Percentiles rank a stretch among this genome's conserved stretches.
Conservation (phyloP, 208 protist genomes). For the Crithidia fasciculata region DNA sequence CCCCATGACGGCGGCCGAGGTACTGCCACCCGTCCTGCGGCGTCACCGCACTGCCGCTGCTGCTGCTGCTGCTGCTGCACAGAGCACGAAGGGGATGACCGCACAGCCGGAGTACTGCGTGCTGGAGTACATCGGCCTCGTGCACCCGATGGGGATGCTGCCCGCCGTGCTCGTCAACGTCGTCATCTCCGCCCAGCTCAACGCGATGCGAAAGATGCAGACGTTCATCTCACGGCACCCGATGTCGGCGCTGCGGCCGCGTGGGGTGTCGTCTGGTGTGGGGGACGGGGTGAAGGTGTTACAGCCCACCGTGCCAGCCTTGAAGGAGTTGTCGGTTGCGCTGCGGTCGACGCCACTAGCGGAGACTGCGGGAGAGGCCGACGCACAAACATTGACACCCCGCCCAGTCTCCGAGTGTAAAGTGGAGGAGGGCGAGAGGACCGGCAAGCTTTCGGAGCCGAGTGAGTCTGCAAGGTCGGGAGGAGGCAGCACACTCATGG, state of each 20-base stretch:
- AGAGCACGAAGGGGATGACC: neutral
- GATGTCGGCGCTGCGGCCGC: constrained; percentile 25
- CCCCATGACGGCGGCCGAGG: constrained; percentile 10
- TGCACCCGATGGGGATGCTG: constrained; percentile 81
- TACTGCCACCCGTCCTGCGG: constrained; percentile 22
- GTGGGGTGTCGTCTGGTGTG: neutral
- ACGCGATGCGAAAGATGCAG: constrained; percentile 51
- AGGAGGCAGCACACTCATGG: too few relatives aligned
- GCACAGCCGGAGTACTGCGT: constrained; percentile 39
- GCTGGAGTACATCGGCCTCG: constrained; percentile 72
- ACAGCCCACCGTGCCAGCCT: constrained; percentile 16
- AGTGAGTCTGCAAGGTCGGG: too few relatives aligned
- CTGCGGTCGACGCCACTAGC: constrained; percentile 5
- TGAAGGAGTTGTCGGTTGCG: constrained; percentile 10
- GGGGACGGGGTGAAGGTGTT: neutral
- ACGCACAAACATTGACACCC: too few relatives aligned
- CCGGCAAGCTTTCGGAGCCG: too few relatives aligned
- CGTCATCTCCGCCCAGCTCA: constrained; percentile 64
- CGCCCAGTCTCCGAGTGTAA: too few relatives aligned
- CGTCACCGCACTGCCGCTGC: neutral
- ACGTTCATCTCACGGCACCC: constrained; percentile 51
- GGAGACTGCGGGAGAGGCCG: too few relatives aligned
- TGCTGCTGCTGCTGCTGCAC: neutral
- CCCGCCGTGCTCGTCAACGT: constrained; percentile 70
- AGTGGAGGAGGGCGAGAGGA: too few relatives aligned